Evolutionary conservation across 768 basidiomycete species (phyloP).

Genomic region (Cubamyces lactineus): DNA sequence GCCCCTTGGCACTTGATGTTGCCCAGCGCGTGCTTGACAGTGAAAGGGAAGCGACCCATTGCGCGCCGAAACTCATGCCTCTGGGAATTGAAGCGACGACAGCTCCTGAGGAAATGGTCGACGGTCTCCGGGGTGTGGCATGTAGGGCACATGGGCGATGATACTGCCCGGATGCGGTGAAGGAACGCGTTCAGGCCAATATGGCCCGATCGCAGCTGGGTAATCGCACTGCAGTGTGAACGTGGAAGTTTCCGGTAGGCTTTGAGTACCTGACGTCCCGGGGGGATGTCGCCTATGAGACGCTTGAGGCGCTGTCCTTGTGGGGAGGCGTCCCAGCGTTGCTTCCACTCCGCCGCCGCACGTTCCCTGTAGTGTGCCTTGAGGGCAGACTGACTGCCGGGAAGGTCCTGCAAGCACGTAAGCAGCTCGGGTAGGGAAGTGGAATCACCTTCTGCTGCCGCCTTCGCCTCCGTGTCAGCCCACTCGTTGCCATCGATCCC

Average conservation of each 20-base stretch:
- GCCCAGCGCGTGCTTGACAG: constrained; percentile 4
- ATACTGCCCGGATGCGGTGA: constrained; percentile 15
- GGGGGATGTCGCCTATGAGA: neutral
- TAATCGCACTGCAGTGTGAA: constrained; percentile 24
- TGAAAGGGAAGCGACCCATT: neutral
- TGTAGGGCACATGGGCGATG: constrained; percentile 19
- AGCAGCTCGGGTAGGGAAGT: too few relatives aligned
- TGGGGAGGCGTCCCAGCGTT: too few relatives aligned
- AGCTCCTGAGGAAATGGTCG: constrained; percentile 24
- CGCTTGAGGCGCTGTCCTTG: too few relatives aligned
- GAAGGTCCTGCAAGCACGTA: too few relatives aligned
- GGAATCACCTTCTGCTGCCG: too few relatives aligned
- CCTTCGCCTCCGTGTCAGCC: too few relatives aligned
- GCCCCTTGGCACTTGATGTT: neutral
- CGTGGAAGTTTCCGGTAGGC: constrained; percentile 1
- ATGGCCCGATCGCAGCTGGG: constrained; percentile 39
- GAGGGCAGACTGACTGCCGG: too few relatives aligned
- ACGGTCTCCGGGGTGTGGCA: constrained; percentile 25
- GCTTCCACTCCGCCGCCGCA: too few relatives aligned
- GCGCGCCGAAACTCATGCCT: neutral
- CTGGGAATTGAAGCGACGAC: constrained; percentile 6
- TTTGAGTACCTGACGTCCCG: neutral
- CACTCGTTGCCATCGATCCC: too few relatives aligned
- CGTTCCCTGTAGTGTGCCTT: too few relatives aligned
- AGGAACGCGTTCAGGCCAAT: constrained; percentile 36